Evolutionary conservation across 768 basidiomycete species (phyloP).

Genomic region (Epithele typhae): DNA sequence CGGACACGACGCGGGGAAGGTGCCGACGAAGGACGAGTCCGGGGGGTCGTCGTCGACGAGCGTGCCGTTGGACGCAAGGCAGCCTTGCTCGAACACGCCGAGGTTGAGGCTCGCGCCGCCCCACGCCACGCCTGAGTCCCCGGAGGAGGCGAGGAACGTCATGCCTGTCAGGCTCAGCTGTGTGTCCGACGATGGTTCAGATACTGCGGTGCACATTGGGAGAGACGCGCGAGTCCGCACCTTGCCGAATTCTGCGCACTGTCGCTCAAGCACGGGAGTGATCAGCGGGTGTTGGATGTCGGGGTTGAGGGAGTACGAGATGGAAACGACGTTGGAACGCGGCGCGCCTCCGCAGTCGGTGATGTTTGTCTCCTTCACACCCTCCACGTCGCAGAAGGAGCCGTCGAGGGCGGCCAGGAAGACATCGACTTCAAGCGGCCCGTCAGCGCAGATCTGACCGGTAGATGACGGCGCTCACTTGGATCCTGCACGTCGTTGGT

Average conservation of each 20-base stretch:
- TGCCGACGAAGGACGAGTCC: not conserved
- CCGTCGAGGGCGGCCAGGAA: conserved; percentile 43
- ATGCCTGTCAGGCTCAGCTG: conserved; percentile 27
- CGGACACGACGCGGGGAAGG: conserved; percentile 29
- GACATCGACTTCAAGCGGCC: conserved; percentile 39
- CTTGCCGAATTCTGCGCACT: conserved; percentile 42
- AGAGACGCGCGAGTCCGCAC: too few relatives aligned
- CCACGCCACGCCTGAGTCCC: conserved; percentile 39
- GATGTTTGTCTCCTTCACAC: conserved; percentile 30
- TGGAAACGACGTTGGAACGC: conserved; percentile 35
- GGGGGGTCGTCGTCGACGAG: not conserved
- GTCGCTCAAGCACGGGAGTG: conserved; percentile 28
- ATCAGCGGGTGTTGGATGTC: conserved; percentile 18
- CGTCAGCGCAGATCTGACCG: too few relatives aligned
- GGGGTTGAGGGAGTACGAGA: too few relatives aligned
- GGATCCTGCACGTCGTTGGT: too few relatives aligned
- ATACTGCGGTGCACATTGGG: too few relatives aligned
- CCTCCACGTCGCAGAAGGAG: conserved; percentile 40
- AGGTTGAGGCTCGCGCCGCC: too few relatives aligned
- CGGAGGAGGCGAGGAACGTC: conserved; percentile 37
- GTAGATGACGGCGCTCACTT: too few relatives aligned
- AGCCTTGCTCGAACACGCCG: too few relatives aligned
- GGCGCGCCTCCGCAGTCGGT: conserved; percentile 30
- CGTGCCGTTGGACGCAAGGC: conserved; percentile 30
- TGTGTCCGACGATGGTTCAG: too few relatives aligned